Percentiles rank a stretch among this genome's conserved stretches.
Evolutionary conservation across 1,139 yeast species (phyloP).

Genomic region (Lodderomyces oxycetoniae): DNA sequence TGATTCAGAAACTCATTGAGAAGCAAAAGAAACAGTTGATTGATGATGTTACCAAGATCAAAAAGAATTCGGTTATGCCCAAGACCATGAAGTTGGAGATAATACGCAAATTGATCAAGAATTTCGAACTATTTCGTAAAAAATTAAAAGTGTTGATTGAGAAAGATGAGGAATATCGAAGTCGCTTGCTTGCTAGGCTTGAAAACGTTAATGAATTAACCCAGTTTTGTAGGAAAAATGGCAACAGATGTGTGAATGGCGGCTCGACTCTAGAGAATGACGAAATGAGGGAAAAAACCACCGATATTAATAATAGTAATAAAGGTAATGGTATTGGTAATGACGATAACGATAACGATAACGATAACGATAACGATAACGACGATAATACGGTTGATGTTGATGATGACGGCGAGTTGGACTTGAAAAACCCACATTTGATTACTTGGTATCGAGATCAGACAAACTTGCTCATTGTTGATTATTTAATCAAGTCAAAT

Average conservation of each 20-base stretch:
- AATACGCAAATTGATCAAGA: conserved; percentile 37
- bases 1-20: conserved; percentile 53
- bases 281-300: conserved; percentile 11
- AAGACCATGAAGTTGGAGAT: conserved; percentile 25
- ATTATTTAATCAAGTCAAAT: conserved; percentile 51
- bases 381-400: too few relatives aligned
- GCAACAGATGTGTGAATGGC: conserved; percentile 2
- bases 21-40: conserved; percentile 43
- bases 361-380: background rate
- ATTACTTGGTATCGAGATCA: conserved; percentile 59
- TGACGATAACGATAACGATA: background rate
- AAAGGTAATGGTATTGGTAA: conserved; percentile 9
- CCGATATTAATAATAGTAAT: background rate
- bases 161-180: conserved; percentile 48
- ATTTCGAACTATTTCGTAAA: conserved; percentile 46
- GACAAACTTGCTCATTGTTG: conserved; percentile 54
- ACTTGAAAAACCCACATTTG: conserved; percentile 38
- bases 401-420: conserved; percentile 20
- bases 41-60: conserved; percentile 35
- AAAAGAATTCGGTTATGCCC: conserved; percentile 23
- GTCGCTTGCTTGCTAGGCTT: conserved; percentile 44
- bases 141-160: conserved; percentile 36
- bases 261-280: conserved; percentile 9
- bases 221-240: conserved; percentile 10
- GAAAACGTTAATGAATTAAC: conserved; percentile 25